Percentiles rank a stretch among this genome's conserved stretches.
phyloP scores from a whole-genome alignment of 179 eudicot genomes.

The Vitellaria paradoxa region DNA sequence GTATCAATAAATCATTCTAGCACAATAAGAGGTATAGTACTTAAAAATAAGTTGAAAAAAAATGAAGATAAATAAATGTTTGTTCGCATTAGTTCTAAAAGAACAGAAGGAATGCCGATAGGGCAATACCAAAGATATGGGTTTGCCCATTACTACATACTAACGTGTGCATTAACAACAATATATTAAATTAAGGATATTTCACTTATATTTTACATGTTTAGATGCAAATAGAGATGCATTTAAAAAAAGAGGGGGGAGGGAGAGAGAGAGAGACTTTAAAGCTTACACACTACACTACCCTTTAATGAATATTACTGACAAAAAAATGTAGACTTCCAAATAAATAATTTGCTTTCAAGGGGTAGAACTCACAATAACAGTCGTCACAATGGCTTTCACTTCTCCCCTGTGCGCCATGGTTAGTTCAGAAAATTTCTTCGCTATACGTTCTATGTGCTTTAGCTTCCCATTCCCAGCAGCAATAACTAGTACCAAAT shows the following conservation, averaged over 20 bases:
- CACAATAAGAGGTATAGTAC: no score
- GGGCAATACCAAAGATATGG: background rate
- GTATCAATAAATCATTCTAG: no score
- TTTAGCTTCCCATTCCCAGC: conserved; percentile 78
- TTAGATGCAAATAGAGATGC: background rate
- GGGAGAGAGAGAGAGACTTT: no score
- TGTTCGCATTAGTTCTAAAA: background rate
- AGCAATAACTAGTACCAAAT: conserved; percentile 42
- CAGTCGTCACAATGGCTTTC: conserved; percentile 70
- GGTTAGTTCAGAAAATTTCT: conserved; percentile 71
- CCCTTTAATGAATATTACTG: no score
- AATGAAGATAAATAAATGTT: background rate
- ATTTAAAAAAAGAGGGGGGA: no score
- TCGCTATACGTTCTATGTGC: conserved; percentile 49
- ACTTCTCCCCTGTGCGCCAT: conserved; percentile 93
- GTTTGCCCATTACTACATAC: background rate
- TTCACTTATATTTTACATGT: background rate
- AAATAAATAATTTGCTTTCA: no score
- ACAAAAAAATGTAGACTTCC: no score
- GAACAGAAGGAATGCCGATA: background rate
- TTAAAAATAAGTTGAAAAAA: no score
- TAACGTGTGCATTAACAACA: background rate
- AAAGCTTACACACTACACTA: no score
- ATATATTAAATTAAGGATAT: background rate
- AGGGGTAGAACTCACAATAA: conserved; percentile 57